Conservation (phyloP, 805 yeast species). For the Pichia eremophila region DNA sequence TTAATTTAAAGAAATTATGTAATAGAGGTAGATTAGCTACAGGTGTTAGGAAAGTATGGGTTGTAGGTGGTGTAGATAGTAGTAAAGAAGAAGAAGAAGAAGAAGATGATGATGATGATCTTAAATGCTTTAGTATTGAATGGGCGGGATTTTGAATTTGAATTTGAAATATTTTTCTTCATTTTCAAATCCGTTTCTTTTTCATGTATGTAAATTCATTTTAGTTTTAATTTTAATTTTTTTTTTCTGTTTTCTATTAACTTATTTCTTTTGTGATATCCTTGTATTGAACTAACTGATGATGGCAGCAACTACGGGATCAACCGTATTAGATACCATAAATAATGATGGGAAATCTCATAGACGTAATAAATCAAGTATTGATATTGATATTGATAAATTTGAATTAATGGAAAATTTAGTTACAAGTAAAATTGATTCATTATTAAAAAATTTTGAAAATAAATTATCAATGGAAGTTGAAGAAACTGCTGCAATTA, state of each 20-base stretch:
- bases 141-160: constrained; percentile 91
- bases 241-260: too few species aligned
- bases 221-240: too few species aligned
- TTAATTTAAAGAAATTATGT: constrained; percentile 50
- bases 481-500: background rate
- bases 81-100: too few species aligned
- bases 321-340: background rate
- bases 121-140: constrained; percentile 62
- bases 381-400: background rate
- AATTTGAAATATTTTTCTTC: background rate
- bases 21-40: constrained; percentile 91
- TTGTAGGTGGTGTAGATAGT: constrained; percentile 35
- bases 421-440: constrained; percentile 22
- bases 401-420: constrained; percentile 18
- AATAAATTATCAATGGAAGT: constrained; percentile 20
- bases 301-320: background rate
- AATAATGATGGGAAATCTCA: background rate
- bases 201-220: too few species aligned
- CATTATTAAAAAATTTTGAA: constrained; percentile 22
- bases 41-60: constrained; percentile 81
- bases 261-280: too few species aligned
- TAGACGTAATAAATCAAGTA: background rate
- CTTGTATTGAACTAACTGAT: too few species aligned
- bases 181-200: too few species aligned
- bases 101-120: constrained; percentile 15